Evolutionary conservation across 2,329 filamentous ascomycete genomes (phyloP), one percentile per base, ranked within the genome.

Genomic region (Ophiocordyceps camponoti-leonardi): DNA sequence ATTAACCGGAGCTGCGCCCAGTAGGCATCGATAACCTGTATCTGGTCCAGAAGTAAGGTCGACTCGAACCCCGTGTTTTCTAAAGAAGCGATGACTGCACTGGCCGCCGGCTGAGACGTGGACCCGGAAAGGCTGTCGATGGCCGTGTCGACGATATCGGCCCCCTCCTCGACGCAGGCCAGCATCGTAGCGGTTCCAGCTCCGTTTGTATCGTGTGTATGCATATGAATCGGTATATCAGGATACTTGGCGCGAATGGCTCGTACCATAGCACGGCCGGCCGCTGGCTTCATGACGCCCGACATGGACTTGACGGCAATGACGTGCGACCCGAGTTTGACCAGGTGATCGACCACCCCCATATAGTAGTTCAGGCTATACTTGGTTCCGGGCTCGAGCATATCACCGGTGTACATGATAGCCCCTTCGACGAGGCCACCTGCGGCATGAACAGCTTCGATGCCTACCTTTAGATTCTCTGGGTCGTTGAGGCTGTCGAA

Each of bases 331-430:
- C 92, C 84, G 57, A 96, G 78, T 33, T 71, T 68, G 44, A 96
- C 87, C 46, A 98, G 81, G 72, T 92, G 88, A 56, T 93, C 90
- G 41, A 87, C 86, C 20, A 96, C 70, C 16, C 70, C 67, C 52
- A 98, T 65, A 67, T 98, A 98, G 74, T 98, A 98, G 52, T 85
- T 70, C 28, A 98, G 73, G 67, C 94, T 96, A 75, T 98, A 98
- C 74, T 98, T 98, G 77, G 95, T 96, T 56, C 80, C 75, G 49
- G 90, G 88, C 71, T 95, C 94, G 47, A 48, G 41, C 56, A 75
- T 79, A 55, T 88, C 83, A 48, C 84, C 83, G 5, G 65, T 73
- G 64, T 82, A 84, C 66, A 87, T 94, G 30, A 94, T 72, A 0
- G 88, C 93, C 13, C 77, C 90, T 61, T 98, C 92, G 42, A 83